A percentile compares a stretch with the other conserved stretches of the same genome.
Evolutionary conservation across 2,329 filamentous ascomycete species (phyloP).

Genomic region (Aureobasidium zeae): DNA sequence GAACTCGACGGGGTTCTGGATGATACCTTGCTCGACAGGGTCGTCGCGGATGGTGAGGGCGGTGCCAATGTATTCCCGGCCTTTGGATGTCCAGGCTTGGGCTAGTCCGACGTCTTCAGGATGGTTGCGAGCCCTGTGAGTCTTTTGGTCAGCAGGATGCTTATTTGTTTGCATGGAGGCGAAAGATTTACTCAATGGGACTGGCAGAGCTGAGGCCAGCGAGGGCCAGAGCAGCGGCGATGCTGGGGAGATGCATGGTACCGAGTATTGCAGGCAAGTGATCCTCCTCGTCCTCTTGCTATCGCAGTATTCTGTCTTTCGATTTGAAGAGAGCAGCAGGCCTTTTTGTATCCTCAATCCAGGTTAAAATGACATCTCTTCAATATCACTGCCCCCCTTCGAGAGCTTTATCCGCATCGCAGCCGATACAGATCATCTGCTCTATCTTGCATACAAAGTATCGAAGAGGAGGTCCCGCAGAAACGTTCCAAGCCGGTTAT

Average conservation of each 20-base stretch:
- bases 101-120: conserved; percentile 9
- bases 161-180: too few species aligned
- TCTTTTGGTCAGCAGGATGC: too few species aligned
- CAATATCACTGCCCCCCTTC: not conserved
- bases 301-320: too few species aligned
- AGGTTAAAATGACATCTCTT: not conserved
- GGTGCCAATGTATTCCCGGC: conserved; percentile 30
- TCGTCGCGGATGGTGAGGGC: conserved; percentile 29
- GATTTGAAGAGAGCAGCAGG: not conserved
- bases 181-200: conserved; percentile 20
- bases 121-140: not conserved
- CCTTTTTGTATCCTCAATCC: conserved; percentile 4
- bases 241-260: conserved; percentile 21
- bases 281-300: too few species aligned
- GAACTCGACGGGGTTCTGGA: conserved; percentile 20
- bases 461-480: not conserved
- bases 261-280: too few species aligned
- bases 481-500: conserved; percentile 8
- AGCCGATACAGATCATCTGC: not conserved
- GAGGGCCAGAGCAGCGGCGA: conserved; percentile 22
- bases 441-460: not conserved
- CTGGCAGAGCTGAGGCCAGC: conserved; percentile 18
- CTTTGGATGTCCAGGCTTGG: conserved; percentile 18
- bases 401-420: conserved; percentile 1
- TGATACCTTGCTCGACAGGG: conserved; percentile 5